Base-by-base conservation (phyloP, 2,329 filamentous ascomycete species). In the Ophiostoma ulmi region DNA sequence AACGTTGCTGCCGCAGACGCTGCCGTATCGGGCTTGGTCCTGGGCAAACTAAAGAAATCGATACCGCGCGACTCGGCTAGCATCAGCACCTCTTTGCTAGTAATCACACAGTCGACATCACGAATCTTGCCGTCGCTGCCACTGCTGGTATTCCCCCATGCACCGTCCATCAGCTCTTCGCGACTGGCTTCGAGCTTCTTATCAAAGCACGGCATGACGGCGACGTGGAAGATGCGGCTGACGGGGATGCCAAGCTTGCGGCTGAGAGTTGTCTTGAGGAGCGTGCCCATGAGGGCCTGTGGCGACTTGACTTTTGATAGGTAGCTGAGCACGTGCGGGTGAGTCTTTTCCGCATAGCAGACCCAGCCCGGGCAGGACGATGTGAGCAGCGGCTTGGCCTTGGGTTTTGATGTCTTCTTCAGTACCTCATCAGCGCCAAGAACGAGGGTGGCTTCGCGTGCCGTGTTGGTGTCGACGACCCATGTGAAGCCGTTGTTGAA, bases 171-270 rank as follows among this genome's bases (percentile, higher is more conserved):
- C 55, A 99, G 86, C 80, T 99, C 95, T 79, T 93, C 90, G 69
- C 95, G 89, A 75, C 93, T 97, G 7, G 95, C 95, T 81, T 99
- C 95, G 38, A 99, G 86, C 80, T 99, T 99, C 83, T 99, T 99
- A 80, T 99, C 95, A 79, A 99, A 98, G 79, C 95, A 99, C 26
- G 95, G 95, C 95, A 99, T 99, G 65, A 99, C 85, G 14, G 94
- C 93, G 69, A 98, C 80, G 79, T 98, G 94, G 92, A 94, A 99
- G 78, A 99, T 93, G 75, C 89, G 88, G 73, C 90, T 88, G 0
- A 93, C 91, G 0, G 90, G 80, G 67, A 97, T 88, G 44, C 87
- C 87, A 73, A 94, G 85, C 69, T 83, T 85, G 74, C 87, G 88
- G 79, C 91, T 93, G 48, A 99, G 81, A 0, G 91, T 87, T 0